Percentiles rank a stretch among this genome's conserved stretches.
phyloP scores from a whole-genome alignment of 441 rosid genomes.

The Aleurites moluccanus region DNA sequence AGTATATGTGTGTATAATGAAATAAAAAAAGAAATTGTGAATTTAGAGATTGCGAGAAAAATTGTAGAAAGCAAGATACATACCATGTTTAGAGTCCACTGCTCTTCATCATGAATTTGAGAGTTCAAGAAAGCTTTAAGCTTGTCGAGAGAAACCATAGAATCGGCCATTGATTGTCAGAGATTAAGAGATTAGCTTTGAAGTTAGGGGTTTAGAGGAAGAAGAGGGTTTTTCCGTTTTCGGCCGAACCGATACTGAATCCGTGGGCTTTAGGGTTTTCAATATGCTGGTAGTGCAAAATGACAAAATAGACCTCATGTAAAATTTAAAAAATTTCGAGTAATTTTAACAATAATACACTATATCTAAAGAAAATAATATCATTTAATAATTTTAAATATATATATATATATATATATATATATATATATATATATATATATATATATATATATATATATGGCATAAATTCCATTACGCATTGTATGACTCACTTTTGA shows the following conservation, averaged over 20 bases:
- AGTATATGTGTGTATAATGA: background rate
- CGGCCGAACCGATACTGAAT: background rate
- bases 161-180: conserved; percentile 49
- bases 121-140: conserved; percentile 55
- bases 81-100: conserved; percentile 69
- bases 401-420: too few relatives aligned
- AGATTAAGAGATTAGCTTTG: background rate
- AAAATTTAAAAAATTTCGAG: too few relatives aligned
- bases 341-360: too few relatives aligned
- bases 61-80: background rate
- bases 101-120: conserved; percentile 64
- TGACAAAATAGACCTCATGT: background rate
- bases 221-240: background rate
- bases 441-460: too few relatives aligned
- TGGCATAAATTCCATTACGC: too few relatives aligned
- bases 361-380: too few relatives aligned
- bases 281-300: background rate
- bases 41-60: background rate
- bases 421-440: too few relatives aligned
- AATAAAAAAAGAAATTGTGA: background rate
- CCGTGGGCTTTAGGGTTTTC: background rate
- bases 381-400: too few relatives aligned
- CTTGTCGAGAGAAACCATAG: conserved; percentile 44
- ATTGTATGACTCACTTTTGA: too few relatives aligned
- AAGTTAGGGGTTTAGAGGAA: conserved; percentile 1